Conservation (phyloP, 73 alveolate species). For the Uronychia setigera region DNA sequence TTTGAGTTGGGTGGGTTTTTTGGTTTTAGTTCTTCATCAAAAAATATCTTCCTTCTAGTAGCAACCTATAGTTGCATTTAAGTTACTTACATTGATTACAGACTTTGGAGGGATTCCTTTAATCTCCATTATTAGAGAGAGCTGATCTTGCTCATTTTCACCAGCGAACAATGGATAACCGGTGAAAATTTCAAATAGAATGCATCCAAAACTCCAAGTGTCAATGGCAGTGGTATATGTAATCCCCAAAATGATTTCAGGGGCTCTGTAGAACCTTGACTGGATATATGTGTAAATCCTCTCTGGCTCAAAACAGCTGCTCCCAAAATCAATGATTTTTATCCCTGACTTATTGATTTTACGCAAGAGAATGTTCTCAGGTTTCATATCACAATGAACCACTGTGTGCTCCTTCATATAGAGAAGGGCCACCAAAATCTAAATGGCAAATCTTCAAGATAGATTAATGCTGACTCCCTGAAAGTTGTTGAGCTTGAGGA, state of each 20-base stretch:
- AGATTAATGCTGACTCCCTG: constrained; percentile 70
- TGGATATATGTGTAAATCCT: constrained; percentile 58
- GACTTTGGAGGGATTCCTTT: constrained; percentile 67
- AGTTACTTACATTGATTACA: constrained; percentile 52
- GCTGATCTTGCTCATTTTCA: constrained; percentile 74
- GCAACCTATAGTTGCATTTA: constrained; percentile 9
- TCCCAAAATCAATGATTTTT: constrained; percentile 91
- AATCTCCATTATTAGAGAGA: constrained; percentile 65
- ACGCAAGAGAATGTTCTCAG: constrained; percentile 81
- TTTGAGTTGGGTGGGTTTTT: constrained; percentile 51
- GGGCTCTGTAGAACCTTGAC: constrained; percentile 58
- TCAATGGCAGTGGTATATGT: constrained; percentile 82
- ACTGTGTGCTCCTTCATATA: constrained; percentile 46
- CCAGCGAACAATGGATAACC: constrained; percentile 84
- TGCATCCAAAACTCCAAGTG: constrained; percentile 91
- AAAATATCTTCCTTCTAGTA: constrained; percentile 58
- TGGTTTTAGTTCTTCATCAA: constrained; percentile 65
- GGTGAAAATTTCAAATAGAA: constrained; percentile 75
- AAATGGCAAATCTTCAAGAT: constrained; percentile 75
- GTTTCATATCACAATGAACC: constrained; percentile 79
- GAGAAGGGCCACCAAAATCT: constrained; percentile 62
- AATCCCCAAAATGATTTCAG: constrained; percentile 86
- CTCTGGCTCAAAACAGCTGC: constrained; percentile 71
- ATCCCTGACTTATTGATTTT: constrained; percentile 73
- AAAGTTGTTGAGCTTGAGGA: constrained; percentile 74